A percentile compares a stretch with the other conserved stretches of the same genome.
phyloP scores from a whole-genome alignment of 495 filamentous ascomycete species.

The Daldinia loculata region DNA sequence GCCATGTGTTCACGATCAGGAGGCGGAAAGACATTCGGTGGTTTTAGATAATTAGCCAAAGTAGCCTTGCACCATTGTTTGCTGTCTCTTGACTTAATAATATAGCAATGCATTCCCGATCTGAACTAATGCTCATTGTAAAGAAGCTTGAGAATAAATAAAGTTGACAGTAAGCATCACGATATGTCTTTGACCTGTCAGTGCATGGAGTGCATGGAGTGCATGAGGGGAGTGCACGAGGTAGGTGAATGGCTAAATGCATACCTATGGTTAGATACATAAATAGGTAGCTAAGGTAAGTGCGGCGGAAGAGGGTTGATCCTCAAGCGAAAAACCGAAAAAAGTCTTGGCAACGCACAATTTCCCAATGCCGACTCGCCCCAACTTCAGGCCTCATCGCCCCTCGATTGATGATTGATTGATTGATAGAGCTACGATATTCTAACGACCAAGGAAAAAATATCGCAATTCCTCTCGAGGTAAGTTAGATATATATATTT shows the following conservation, averaged over 20 bases:
- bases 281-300: neutral
- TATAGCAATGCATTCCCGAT: neutral
- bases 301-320: slow-evolving; percentile 47
- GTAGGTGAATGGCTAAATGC: neutral
- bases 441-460: slow-evolving; percentile 33
- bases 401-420: slow-evolving; percentile 7
- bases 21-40: neutral
- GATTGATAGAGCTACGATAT: slow-evolving; percentile 15
- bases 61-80: neutral
- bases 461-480: slow-evolving; percentile 29
- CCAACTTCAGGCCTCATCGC: slow-evolving; percentile 42
- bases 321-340: slow-evolving; percentile 46
- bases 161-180: no score
- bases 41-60: neutral
- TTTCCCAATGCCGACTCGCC: slow-evolving; percentile 40
- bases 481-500: slow-evolving; percentile 10
- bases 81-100: neutral
- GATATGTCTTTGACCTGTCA: no score
- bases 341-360: slow-evolving; percentile 53
- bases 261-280: neutral
- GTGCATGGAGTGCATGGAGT: no score
- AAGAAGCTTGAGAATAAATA: no score
- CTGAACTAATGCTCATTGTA: neutral
- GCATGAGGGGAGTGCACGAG: no score
- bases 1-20: neutral